Conservation (phyloP, 2,329 filamentous ascomycete species). For the Ophiocordyceps unilateralis region DNA sequence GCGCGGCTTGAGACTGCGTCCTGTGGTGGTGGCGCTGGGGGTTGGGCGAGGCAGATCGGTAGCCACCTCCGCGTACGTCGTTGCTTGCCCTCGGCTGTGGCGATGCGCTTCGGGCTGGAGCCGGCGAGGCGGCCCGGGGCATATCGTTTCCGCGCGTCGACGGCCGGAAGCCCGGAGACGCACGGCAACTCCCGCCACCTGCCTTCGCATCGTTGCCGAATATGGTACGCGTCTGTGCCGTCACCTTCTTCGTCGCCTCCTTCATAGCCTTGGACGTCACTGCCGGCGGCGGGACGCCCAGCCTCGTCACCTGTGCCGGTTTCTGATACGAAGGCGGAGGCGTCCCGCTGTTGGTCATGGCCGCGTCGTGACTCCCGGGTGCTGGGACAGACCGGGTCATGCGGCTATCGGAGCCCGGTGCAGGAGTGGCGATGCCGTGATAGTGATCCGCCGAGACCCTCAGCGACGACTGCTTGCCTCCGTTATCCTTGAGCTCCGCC, state of each 20-base stretch:
- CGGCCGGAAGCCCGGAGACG: conserved; percentile 32
- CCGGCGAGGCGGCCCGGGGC: conserved; percentile 48
- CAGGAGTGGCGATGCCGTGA: conserved; percentile 79
- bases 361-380: conserved; percentile 27
- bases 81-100: conserved; percentile 40
- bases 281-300: conserved; percentile 80
- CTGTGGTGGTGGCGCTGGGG: conserved; percentile 32
- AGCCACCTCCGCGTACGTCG: conserved; percentile 20
- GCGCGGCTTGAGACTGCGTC: conserved; percentile 19
- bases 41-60: conserved; percentile 43
- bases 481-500: conserved; percentile 70
- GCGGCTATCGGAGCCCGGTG: conserved; percentile 29
- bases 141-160: conserved; percentile 41
- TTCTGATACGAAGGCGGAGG: conserved; percentile 79
- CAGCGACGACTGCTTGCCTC: conserved; percentile 59
- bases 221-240: conserved; percentile 65
- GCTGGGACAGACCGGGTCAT: conserved; percentile 38
- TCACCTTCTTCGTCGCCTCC: conserved; percentile 78
- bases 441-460: conserved; percentile 94
- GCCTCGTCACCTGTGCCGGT: conserved; percentile 44
- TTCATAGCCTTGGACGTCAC: conserved; percentile 93
- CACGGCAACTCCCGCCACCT: conserved; percentile 10
- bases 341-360: conserved; percentile 49
- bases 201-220: conserved; percentile 33
- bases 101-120: conserved; percentile 44